phyloP scores from a whole-genome alignment of 2,329 filamentous ascomycete genomes.

The Sporothrix inflata region DNA sequence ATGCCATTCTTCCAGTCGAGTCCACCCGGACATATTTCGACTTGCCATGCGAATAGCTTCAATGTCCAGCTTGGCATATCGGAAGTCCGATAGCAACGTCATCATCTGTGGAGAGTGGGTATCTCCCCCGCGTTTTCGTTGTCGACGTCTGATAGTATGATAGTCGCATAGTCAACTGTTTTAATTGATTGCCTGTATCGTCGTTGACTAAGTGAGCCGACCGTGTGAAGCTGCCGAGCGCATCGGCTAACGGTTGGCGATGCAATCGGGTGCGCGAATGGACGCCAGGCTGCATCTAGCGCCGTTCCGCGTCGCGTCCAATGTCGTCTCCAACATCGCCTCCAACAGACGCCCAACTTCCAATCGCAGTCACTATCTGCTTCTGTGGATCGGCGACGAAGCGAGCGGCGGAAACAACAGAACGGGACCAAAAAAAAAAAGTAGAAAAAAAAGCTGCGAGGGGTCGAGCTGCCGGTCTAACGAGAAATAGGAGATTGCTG shows the following conservation, averaged over 20 bases:
- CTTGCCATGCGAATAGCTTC: conserved; percentile 2
- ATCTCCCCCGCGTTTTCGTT: background rate
- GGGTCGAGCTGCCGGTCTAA: background rate
- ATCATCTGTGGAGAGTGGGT: background rate
- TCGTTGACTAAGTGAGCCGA: background rate
- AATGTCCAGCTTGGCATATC: background rate
- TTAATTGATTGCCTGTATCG: background rate
- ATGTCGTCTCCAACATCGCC: background rate
- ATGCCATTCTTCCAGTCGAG: background rate
- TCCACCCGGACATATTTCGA: background rate
- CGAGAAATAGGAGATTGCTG: background rate
- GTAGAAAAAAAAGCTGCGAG: background rate
- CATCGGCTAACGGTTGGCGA: conserved; percentile 6
- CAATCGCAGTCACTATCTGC: background rate
- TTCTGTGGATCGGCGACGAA: background rate
- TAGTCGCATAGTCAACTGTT: background rate
- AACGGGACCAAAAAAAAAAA: background rate
- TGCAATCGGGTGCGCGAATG: background rate
- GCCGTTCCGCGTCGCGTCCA: background rate
- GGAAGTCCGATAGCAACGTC: background rate
- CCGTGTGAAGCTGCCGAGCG: background rate
- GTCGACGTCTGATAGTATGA: background rate
- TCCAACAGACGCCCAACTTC: background rate
- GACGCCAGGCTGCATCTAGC: background rate
- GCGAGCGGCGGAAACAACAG: background rate